phyloP scores from a whole-genome alignment of 2,329 filamentous ascomycete species.

The Mollisiaceae sp. region DNA sequence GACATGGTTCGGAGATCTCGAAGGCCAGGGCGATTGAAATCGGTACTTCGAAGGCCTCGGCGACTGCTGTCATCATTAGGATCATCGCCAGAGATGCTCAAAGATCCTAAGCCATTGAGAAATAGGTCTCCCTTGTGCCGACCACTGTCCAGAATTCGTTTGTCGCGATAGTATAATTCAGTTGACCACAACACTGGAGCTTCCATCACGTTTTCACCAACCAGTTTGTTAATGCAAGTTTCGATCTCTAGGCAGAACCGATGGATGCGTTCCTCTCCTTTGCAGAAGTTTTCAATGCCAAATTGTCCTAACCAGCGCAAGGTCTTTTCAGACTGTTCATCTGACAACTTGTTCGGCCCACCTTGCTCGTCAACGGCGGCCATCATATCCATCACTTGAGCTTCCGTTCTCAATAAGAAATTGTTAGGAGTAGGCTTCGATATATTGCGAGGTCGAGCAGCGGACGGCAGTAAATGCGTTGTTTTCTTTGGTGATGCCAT shows the following conservation, averaged over 20 bases:
- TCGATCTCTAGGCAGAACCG: conserved; percentile 91
- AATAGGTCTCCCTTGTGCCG: conserved; percentile 55
- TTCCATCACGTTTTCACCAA: conserved; percentile 82
- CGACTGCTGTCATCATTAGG: conserved; percentile 35
- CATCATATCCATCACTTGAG: conserved; percentile 85
- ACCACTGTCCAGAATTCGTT: conserved; percentile 55
- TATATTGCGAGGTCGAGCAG: conserved; percentile 45
- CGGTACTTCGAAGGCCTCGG: conserved; percentile 47
- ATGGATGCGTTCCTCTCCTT: conserved; percentile 92
- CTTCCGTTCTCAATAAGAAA: conserved; percentile 82
- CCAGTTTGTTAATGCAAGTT: conserved; percentile 81
- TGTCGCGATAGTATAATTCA: conserved; percentile 82
- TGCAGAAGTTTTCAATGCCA: conserved; percentile 90
- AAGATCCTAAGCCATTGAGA: conserved; percentile 51
- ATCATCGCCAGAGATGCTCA: conserved; percentile 54
- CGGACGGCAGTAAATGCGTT: conserved; percentile 37
- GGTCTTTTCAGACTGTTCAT: conserved; percentile 89
- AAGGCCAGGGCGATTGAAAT: conserved; percentile 54
- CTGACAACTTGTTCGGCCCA: conserved; percentile 93
- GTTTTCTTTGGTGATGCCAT: conserved; percentile 73
- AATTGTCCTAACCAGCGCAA: conserved; percentile 80
- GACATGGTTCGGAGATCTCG: conserved; percentile 64
- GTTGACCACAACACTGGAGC: conserved; percentile 92
- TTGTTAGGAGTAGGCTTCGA: conserved; percentile 42
- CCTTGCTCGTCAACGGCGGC: conserved; percentile 83